Conservation (phyloP, 495 filamentous ascomycete species). For the Achaetomiella virescens region DNA sequence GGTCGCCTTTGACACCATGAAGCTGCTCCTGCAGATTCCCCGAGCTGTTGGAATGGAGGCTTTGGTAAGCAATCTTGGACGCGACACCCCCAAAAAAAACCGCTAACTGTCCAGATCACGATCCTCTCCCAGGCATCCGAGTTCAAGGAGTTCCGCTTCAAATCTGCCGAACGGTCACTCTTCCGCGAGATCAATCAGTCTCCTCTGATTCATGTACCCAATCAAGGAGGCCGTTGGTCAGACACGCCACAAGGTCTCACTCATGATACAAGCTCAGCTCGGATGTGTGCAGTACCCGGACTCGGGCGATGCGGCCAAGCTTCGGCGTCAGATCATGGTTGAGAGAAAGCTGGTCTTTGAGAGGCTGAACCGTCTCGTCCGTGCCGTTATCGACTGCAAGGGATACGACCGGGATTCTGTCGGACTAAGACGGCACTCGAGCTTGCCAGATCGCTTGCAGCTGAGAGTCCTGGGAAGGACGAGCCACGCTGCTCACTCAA, state of each 20-base stretch:
- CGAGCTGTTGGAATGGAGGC: constrained; percentile 56
- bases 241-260: constrained; percentile 75
- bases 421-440: constrained; percentile 64
- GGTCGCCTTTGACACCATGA: constrained; percentile 88
- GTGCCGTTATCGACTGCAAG: constrained; percentile 83
- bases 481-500: constrained; percentile 78
- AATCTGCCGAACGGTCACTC: constrained; percentile 62
- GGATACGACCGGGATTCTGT: constrained; percentile 60
- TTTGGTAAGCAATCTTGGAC: constrained; percentile 51
- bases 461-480: constrained; percentile 81
- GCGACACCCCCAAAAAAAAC: constrained; percentile 25
- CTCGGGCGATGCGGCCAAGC: constrained; percentile 54
- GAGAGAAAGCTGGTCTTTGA: constrained; percentile 72
- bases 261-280: constrained; percentile 78
- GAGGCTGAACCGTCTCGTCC: constrained; percentile 65
- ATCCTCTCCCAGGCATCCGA: constrained; percentile 61
- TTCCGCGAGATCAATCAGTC: constrained; percentile 81
- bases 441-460: constrained; percentile 68
- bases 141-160: constrained; percentile 65
- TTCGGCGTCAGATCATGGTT: constrained; percentile 54
- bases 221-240: constrained; percentile 70
- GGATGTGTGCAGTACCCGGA: constrained; percentile 66
- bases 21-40: constrained; percentile 58
- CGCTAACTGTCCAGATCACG: constrained; percentile 48
- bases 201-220: constrained; percentile 63